A percentile compares a stretch with the other conserved stretches of the same genome.
These are phyloP conservation scores for Fusarium kyushuense DNA, from an alignment of 2,329 filamentous ascomycete species.

Conservation along the genomic window DNA sequence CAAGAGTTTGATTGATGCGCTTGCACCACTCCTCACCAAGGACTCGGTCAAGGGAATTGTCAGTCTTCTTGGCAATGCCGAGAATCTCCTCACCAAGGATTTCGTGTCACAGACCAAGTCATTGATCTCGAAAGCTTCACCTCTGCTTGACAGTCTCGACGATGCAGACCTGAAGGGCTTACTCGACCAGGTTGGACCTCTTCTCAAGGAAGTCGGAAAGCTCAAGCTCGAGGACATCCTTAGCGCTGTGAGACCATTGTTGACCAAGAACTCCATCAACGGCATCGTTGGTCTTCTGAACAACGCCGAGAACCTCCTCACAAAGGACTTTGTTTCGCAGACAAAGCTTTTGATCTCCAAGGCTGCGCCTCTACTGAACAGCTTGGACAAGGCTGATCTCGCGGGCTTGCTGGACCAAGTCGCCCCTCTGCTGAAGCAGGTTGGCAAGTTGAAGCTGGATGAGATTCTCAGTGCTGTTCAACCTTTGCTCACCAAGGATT, in stretches of 20 bases:
- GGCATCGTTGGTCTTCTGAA: constrained; percentile 52
- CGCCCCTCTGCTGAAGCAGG: constrained; percentile 51
- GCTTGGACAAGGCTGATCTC: constrained; percentile 52
- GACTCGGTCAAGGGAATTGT: constrained; percentile 51
- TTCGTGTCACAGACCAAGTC: constrained; percentile 41
- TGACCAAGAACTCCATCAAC: constrained; percentile 50
- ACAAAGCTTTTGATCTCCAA: constrained; percentile 44
- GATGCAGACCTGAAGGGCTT: constrained; percentile 52
- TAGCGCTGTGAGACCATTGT: constrained; percentile 46
- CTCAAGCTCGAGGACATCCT: constrained; percentile 49
- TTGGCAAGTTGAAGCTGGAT: constrained; percentile 50
- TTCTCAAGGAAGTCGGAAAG: constrained; percentile 51
- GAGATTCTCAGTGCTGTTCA: constrained; percentile 46
- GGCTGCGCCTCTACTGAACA: constrained; percentile 51
- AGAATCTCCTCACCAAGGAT: constrained; percentile 44
- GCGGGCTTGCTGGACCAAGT: constrained; percentile 49
- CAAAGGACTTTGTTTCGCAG: constrained; percentile 44
- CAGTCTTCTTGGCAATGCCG: constrained; percentile 50
- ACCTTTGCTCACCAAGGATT: constrained; percentile 50
- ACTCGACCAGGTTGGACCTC: constrained; percentile 50
- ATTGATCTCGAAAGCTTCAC: constrained; percentile 45
- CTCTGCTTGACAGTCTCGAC: constrained; percentile 51
- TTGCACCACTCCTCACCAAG: constrained; percentile 46
- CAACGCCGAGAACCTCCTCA: constrained; percentile 50
- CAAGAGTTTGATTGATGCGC: constrained; percentile 47